These are phyloP conservation scores for Yamadazyma dushanensis DNA, from an alignment of 1,139 yeast genomes.

Conservation along the genomic window DNA sequence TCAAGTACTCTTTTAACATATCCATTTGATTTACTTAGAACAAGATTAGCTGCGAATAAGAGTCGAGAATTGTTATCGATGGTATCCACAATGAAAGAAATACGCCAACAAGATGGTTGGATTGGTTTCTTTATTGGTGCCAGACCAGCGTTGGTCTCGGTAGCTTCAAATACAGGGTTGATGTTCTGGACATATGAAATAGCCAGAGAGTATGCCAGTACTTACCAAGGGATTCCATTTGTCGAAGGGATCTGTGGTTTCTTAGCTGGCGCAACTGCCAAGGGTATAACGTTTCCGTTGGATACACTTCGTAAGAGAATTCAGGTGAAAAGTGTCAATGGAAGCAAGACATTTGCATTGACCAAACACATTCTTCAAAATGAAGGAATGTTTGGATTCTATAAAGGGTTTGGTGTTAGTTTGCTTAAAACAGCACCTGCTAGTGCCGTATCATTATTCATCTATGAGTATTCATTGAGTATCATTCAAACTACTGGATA, in stretches of 20 bases:
- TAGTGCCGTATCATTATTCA: slow-evolving; percentile 73
- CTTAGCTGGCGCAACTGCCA: slow-evolving; percentile 73
- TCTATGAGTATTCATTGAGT: slow-evolving; percentile 52
- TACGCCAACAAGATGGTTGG: slow-evolving; percentile 50
- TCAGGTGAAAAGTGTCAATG: slow-evolving; percentile 47
- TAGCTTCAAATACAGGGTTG: slow-evolving; percentile 65
- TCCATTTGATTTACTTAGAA: slow-evolving; percentile 85
- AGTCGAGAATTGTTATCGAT: slow-evolving; percentile 47
- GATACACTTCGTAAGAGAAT: slow-evolving; percentile 80
- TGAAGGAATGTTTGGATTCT: slow-evolving; percentile 70
- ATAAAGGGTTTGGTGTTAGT: slow-evolving; percentile 71
- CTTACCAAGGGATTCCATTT: slow-evolving; percentile 34
- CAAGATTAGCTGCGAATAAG: slow-evolving; percentile 71
- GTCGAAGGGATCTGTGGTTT: slow-evolving; percentile 72
- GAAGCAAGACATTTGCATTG: slow-evolving; percentile 19
- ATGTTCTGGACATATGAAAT: slow-evolving; percentile 68
- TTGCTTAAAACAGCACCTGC: slow-evolving; percentile 79
- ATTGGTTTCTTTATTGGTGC: slow-evolving; percentile 66
- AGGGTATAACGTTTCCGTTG: slow-evolving; percentile 76
- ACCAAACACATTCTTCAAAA: slow-evolving; percentile 35
- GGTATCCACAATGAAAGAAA: slow-evolving; percentile 38
- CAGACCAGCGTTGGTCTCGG: slow-evolving; percentile 59
- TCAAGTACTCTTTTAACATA: slow-evolving; percentile 73
- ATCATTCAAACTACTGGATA: too few relatives aligned
- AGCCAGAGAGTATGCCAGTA: slow-evolving; percentile 32